Evolutionary conservation across 768 basidiomycete species (phyloP).

Genomic region (Pisolithus sp.): DNA sequence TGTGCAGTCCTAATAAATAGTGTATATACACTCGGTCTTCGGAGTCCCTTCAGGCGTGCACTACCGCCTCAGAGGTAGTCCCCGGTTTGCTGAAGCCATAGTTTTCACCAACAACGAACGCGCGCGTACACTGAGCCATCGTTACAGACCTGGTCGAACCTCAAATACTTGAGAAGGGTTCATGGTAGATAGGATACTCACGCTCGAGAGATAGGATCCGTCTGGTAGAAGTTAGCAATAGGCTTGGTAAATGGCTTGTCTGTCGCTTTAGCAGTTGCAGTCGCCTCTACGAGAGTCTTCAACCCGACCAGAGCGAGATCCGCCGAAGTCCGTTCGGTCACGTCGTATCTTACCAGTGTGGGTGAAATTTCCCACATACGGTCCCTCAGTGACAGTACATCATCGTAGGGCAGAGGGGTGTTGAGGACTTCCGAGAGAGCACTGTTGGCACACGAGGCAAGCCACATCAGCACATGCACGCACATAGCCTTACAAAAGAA

Average conservation of each 20-base stretch:
- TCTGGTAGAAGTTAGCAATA: slow-evolving; percentile 91
- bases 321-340: slow-evolving; percentile 65
- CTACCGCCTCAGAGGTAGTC: slow-evolving; percentile 35
- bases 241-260: slow-evolving; percentile 67
- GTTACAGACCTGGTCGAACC: slow-evolving; percentile 65
- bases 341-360: slow-evolving; percentile 79
- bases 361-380: slow-evolving; percentile 97
- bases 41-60: slow-evolving; percentile 32
- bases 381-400: slow-evolving; percentile 75
- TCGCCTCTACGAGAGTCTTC: slow-evolving; percentile 45
- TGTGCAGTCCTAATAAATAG: background rate
- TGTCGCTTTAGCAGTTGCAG: slow-evolving; percentile 50
- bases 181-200: slow-evolving; percentile 38
- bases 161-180: background rate
- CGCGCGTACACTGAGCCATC: slow-evolving; percentile 89
- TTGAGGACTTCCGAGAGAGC: slow-evolving; percentile 89
- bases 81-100: slow-evolving; percentile 47
- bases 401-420: slow-evolving; percentile 80
- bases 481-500: background rate
- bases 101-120: slow-evolving; percentile 75
- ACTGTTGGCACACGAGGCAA: slow-evolving; percentile 30
- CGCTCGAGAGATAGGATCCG: slow-evolving; percentile 91
- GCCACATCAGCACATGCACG: background rate
- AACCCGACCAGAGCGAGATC: slow-evolving; percentile 71
- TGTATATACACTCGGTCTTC: background rate